Conservation (phyloP, 257 asterid genomes). For the Plantago ovata region DNA sequence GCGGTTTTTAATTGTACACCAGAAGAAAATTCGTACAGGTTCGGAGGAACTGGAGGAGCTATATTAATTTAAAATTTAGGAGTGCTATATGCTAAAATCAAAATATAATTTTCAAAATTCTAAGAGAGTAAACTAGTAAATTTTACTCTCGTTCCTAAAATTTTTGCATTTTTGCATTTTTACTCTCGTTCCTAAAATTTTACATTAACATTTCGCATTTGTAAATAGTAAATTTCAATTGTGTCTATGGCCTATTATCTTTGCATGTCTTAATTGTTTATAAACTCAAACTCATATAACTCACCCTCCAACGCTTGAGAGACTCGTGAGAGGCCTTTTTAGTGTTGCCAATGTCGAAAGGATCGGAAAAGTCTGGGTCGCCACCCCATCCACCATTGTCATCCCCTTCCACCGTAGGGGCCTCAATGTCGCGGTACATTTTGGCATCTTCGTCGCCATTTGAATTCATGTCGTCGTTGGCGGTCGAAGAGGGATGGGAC, state of each 20-base stretch:
- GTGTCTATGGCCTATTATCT: too few species aligned
- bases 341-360: conserved; percentile 75
- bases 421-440: conserved; percentile 17
- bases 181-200: too few species aligned
- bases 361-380: conserved; percentile 52
- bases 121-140: too few species aligned
- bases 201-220: too few species aligned
- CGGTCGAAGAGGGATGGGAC: conserved; percentile 42
- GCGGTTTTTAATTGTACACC: too few species aligned
- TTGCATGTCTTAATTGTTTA: background rate
- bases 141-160: too few species aligned
- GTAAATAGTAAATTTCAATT: background rate
- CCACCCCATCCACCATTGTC: conserved; percentile 28
- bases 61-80: too few species aligned
- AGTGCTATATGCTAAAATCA: too few species aligned
- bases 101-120: too few species aligned
- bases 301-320: conserved; percentile 95
- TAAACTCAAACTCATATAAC: background rate
- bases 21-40: too few species aligned
- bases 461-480: conserved; percentile 25
- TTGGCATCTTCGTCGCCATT: background rate
- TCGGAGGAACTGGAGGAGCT: too few species aligned
- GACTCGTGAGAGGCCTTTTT: conserved; percentile 66
- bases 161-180: too few species aligned
- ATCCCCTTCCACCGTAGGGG: conserved; percentile 11